Evolutionary conservation across 2,329 filamentous ascomycete species (phyloP).

Genomic region (Talaromyces sp.): DNA sequence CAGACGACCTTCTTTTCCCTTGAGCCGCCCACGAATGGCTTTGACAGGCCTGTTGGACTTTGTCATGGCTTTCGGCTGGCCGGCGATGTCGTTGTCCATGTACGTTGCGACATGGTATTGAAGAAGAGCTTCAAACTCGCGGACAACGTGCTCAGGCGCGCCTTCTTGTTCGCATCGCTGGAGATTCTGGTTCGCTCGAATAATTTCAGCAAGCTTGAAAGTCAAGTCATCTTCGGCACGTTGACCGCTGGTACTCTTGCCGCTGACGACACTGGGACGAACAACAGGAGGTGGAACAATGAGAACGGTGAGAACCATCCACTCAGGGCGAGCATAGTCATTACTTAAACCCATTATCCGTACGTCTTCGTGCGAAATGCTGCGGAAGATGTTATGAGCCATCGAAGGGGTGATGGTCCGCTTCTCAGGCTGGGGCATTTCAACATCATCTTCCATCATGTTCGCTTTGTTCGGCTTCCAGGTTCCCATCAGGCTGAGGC

Average conservation of each 20-base stretch:
- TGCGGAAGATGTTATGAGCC: constrained; percentile 80
- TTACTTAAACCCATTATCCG: constrained; percentile 85
- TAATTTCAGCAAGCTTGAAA: constrained; percentile 97
- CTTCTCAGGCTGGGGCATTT: constrained; percentile 69
- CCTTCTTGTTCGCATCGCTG: constrained; percentile 86
- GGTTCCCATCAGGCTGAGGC: constrained; percentile 73
- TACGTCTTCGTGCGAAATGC: constrained; percentile 77
- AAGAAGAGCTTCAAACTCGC: constrained; percentile 84
- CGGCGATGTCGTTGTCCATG: constrained; percentile 99
- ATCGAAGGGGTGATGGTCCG: constrained; percentile 76
- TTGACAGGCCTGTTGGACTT: constrained; percentile 97
- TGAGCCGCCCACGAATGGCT: constrained; percentile 91
- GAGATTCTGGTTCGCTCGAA: constrained; percentile 94
- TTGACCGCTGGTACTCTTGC: constrained; percentile 85
- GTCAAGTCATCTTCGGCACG: constrained; percentile 98
- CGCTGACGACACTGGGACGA: constrained; percentile 93
- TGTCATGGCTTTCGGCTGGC: constrained; percentile 87
- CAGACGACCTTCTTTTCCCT: constrained; percentile 97
- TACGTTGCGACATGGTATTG: constrained; percentile 99
- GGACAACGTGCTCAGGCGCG: constrained; percentile 82
- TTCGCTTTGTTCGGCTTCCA: constrained; percentile 65
- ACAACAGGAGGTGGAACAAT: constrained; percentile 95
- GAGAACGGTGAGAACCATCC: constrained; percentile 95
- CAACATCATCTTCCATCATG: constrained; percentile 64
- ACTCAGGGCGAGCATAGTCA: constrained; percentile 93